Evolutionary conservation across 2,329 filamentous ascomycete species (phyloP).

Genomic region (Clonostachys rhizophaga): DNA sequence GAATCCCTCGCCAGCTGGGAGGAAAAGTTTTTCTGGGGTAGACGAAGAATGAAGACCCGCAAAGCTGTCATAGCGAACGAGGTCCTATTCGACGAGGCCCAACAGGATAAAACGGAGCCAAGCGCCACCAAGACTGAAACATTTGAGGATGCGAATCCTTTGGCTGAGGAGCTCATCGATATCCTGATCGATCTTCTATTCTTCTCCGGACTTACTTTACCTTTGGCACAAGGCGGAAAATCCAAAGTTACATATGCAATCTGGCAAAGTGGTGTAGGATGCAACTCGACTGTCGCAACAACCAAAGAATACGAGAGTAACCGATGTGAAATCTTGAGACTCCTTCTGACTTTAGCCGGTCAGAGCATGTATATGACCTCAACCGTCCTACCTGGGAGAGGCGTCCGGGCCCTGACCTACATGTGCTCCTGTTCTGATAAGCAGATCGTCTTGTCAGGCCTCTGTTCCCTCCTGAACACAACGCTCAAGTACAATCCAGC

Average conservation of each 20-base stretch:
- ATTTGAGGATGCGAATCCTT: constrained; percentile 77
- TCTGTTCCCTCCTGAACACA: constrained; percentile 93
- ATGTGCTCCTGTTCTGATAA: constrained; percentile 85
- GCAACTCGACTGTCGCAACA: constrained; percentile 81
- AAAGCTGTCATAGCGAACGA: constrained; percentile 64
- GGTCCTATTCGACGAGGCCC: constrained; percentile 77
- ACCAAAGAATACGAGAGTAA: constrained; percentile 93
- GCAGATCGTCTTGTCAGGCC: constrained; percentile 80
- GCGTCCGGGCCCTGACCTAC: constrained; percentile 82
- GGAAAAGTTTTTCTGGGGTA: constrained; percentile 87
- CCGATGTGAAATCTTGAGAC: constrained; percentile 79
- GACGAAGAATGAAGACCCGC: constrained; percentile 66
- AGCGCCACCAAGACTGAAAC: constrained; percentile 20
- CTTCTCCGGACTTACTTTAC: constrained; percentile 84
- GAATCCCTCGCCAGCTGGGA: constrained; percentile 83
- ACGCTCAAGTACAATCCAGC: constrained; percentile 95
- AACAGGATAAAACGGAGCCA: constrained; percentile 44
- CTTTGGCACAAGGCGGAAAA: constrained; percentile 64
- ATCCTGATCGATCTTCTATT: constrained; percentile 86
- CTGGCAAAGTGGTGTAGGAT: constrained; percentile 97
- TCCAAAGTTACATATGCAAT: constrained; percentile 88
- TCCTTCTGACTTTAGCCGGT: constrained; percentile 81
- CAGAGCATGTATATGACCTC: constrained; percentile 92
- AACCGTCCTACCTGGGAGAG: constrained; percentile 72
- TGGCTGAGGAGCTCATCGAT: constrained; percentile 91